These are phyloP conservation scores for Colletotrichum sp. DNA, from an alignment of 2,329 filamentous ascomycete genomes.

Conservation along the genomic window DNA sequence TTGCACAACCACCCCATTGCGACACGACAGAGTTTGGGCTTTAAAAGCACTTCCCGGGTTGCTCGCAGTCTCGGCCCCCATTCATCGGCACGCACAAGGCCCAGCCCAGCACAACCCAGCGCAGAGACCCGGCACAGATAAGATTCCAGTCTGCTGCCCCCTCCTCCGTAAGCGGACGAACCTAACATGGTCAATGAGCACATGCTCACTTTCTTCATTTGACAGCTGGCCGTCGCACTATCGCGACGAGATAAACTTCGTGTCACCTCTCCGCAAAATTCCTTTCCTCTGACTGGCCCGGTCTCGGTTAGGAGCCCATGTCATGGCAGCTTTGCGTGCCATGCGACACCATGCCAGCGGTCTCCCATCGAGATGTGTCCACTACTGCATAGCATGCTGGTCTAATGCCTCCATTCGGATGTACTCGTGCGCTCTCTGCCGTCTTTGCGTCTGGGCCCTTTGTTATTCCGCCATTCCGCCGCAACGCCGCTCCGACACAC, in stretches of 20 bases:
- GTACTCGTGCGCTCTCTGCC: neutral
- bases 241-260: slow-evolving; percentile 5
- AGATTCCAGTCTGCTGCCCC: neutral
- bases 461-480: neutral
- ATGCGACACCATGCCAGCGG: neutral
- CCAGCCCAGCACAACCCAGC: neutral
- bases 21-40: neutral
- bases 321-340: neutral
- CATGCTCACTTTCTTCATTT: slow-evolving; percentile 14
- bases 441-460: neutral
- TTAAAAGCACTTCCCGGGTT: neutral
- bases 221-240: slow-evolving; percentile 2
- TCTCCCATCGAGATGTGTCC: neutral
- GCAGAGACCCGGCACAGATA: slow-evolving; percentile 3
- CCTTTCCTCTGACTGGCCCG: neutral
- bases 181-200: slow-evolving; percentile 4
- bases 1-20: neutral
- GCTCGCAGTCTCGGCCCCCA: neutral
- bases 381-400: neutral
- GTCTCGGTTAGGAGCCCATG: slow-evolving; percentile 1
- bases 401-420: neutral
- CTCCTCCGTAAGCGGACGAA: slow-evolving; percentile 15
- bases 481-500: neutral
- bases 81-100: neutral
- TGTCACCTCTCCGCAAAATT: neutral